Percentiles rank a stretch among this genome's conserved stretches.
These are phyloP conservation scores for Phlebiopsis gigantea DNA, from an alignment of 768 basidiomycete species.

Conservation along the genomic window DNA sequence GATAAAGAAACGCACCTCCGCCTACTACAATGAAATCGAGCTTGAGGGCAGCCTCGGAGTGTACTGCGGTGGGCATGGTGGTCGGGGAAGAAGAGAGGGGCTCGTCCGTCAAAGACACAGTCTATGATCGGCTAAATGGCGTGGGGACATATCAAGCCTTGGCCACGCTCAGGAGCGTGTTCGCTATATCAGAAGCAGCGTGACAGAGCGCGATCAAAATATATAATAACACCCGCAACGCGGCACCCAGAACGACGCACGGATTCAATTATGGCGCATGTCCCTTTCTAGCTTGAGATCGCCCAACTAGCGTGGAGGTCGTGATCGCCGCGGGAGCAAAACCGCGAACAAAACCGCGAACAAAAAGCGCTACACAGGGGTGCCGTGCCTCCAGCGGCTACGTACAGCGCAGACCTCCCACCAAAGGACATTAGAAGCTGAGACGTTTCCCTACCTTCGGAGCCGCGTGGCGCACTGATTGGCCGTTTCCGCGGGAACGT, in stretches of 20 bases:
- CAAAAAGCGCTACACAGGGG: neutral
- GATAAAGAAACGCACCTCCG: slow-evolving; percentile 31
- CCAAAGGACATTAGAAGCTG: neutral
- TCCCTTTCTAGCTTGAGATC: neutral
- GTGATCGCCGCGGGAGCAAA: neutral
- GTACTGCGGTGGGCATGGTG: slow-evolving; percentile 18
- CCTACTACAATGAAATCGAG: slow-evolving; percentile 45
- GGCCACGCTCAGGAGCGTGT: slow-evolving; percentile 3
- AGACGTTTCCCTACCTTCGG: neutral
- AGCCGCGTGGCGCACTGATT: neutral
- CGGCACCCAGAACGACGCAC: neutral
- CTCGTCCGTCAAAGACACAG: neutral
- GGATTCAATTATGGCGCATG: neutral
- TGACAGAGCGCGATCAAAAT: neutral
- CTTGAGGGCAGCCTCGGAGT: slow-evolving; percentile 21
- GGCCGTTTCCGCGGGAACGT: neutral
- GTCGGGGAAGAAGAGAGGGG: slow-evolving; percentile 6
- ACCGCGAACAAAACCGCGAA: neutral
- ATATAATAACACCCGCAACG: neutral
- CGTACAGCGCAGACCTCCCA: neutral
- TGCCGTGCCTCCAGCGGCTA: neutral
- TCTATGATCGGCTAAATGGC: slow-evolving; percentile 1
- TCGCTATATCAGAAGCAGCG: neutral
- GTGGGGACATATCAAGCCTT: neutral
- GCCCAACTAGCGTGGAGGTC: neutral